Evolutionary conservation across 2,329 filamentous ascomycete genomes (phyloP).

Genomic region (Anthostomella pinea): DNA sequence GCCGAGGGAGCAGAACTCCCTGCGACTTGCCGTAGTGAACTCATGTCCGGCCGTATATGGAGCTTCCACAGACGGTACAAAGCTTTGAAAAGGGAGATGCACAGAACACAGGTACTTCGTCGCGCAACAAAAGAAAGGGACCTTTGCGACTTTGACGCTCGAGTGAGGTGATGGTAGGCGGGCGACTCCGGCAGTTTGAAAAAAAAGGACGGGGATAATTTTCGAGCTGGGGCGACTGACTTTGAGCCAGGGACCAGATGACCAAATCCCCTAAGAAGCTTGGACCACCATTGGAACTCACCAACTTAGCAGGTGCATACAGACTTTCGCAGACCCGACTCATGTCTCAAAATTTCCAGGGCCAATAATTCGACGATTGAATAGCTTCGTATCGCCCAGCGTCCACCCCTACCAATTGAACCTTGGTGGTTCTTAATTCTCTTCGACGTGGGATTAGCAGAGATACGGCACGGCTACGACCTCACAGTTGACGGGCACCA

Average conservation of each 20-base stretch:
- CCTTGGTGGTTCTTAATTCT: too few relatives aligned
- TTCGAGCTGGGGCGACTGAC: too few relatives aligned
- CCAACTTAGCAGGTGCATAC: too few relatives aligned
- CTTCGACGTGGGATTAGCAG: too few relatives aligned
- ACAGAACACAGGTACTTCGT: too few relatives aligned
- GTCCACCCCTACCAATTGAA: too few relatives aligned
- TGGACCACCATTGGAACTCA: too few relatives aligned
- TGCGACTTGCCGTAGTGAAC: constrained; percentile 39
- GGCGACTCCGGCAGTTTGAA: constrained; percentile 26
- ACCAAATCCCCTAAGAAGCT: constrained; percentile 5
- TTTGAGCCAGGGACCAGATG: constrained; percentile 5
- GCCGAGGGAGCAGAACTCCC: constrained; percentile 43
- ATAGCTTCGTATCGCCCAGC: too few relatives aligned
- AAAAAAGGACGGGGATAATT: constrained; percentile 23
- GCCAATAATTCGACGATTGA: too few relatives aligned
- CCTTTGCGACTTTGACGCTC: constrained; percentile 19
- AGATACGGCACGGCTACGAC: too few relatives aligned
- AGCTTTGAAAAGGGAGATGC: constrained; percentile 28
- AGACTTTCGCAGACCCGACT: not conserved
- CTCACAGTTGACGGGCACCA: not conserved
- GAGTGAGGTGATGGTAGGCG: constrained; percentile 18
- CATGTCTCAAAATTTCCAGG: not conserved
- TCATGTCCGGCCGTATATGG: constrained; percentile 39
- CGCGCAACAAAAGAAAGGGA: constrained; percentile 10
- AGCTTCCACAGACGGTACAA: constrained; percentile 28